Percentiles rank a stretch among this genome's conserved stretches.
phyloP scores from a whole-genome alignment of 441 rosid species.

The Capsella rubella region DNA sequence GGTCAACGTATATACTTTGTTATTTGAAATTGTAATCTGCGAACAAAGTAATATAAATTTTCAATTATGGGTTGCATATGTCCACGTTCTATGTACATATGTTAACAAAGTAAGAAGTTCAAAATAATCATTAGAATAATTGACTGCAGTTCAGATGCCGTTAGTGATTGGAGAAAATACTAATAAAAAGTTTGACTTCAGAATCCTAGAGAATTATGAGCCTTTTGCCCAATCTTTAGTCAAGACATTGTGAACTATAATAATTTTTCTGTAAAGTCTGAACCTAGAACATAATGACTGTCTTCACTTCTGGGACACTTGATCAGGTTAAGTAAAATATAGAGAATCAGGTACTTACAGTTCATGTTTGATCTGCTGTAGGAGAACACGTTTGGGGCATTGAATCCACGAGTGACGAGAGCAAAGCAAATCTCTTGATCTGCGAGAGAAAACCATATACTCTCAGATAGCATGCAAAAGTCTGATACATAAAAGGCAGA shows the following conservation, averaged over 20 bases:
- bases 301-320: not conserved
- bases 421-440: slow-evolving; percentile 10
- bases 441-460: not conserved
- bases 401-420: not conserved
- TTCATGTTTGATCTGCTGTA: not conserved
- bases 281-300: not conserved
- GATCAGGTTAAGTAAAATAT: slow-evolving; percentile 1
- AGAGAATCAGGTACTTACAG: slow-evolving; percentile 28
- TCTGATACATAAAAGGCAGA: not conserved
- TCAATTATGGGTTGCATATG: not conserved
- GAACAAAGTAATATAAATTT: slow-evolving; percentile 6
- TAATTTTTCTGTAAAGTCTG: not conserved
- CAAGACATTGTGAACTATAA: not conserved
- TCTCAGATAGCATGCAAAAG: not conserved
- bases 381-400: not conserved
- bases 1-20: not conserved
- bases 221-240: not conserved
- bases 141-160: not conserved
- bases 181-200: not conserved
- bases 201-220: not conserved
- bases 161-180: not conserved
- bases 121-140: not conserved
- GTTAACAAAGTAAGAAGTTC: not conserved
- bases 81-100: slow-evolving; percentile 2
- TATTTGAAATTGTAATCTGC: not conserved